Percentiles rank a stretch among this genome's conserved stretches.
These are phyloP conservation scores for Geotrichum macrosporum DNA, from an alignment of 1,139 yeast species.

Conservation along the genomic window DNA sequence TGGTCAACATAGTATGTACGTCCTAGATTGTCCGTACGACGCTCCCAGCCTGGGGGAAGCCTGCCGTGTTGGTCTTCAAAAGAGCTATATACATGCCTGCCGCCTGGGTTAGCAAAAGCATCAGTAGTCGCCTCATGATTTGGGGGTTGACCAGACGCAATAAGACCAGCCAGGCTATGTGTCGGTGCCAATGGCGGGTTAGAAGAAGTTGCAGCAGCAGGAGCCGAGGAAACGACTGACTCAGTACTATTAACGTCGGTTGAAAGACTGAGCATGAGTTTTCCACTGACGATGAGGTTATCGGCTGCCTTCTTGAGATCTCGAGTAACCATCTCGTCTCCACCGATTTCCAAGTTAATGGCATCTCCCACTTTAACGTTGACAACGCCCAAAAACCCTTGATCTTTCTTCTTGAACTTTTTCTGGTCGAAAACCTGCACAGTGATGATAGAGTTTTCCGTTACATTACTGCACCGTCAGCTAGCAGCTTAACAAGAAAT, in stretches of 20 bases:
- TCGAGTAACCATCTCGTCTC: slow-evolving; percentile 80
- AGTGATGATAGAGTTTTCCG: slow-evolving; percentile 81
- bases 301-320: slow-evolving; percentile 91
- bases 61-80: slow-evolving; percentile 97
- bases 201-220: too few relatives aligned
- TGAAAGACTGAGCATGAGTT: slow-evolving; percentile 58
- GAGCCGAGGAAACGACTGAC: too few relatives aligned
- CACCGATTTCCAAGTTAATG: slow-evolving; percentile 60
- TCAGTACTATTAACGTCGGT: too few relatives aligned
- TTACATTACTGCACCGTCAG: slow-evolving; percentile 46
- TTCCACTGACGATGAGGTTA: slow-evolving; percentile 86
- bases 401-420: slow-evolving; percentile 96
- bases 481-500: too few relatives aligned
- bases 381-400: slow-evolving; percentile 96
- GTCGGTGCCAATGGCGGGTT: too few relatives aligned
- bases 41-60: slow-evolving; percentile 98
- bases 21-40: slow-evolving; percentile 95
- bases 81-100: slow-evolving; percentile 44
- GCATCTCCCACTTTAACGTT: slow-evolving; percentile 88
- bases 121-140: slow-evolving; percentile 19
- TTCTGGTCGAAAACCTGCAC: slow-evolving; percentile 96
- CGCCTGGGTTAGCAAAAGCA: slow-evolving; percentile 24
- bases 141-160: slow-evolving; percentile 14
- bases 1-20: slow-evolving; percentile 97
- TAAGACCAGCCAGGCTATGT: too few relatives aligned